A percentile compares a stretch with the other conserved stretches of the same genome.
phyloP scores from a whole-genome alignment of 2,329 filamentous ascomycete genomes.

The Colletotrichum sp. region DNA sequence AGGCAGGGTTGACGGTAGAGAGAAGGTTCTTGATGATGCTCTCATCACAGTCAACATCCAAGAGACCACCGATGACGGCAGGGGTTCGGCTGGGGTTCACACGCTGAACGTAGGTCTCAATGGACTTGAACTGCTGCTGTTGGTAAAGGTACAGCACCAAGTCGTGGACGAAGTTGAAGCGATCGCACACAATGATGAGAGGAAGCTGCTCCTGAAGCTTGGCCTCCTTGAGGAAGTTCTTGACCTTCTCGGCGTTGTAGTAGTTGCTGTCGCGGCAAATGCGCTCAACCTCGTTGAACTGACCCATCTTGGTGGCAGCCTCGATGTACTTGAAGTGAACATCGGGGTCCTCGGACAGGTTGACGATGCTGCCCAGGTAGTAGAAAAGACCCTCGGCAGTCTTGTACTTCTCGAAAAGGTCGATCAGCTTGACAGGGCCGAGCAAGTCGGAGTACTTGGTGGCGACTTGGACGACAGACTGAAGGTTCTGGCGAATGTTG shows the following conservation, averaged over 20 bases:
- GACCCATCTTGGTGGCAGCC: constrained; percentile 90
- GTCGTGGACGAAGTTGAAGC: constrained; percentile 99
- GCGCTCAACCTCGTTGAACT: constrained; percentile 95
- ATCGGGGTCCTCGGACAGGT: constrained; percentile 92
- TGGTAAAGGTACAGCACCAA: constrained; percentile 96
- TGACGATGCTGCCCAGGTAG: constrained; percentile 97
- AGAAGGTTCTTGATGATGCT: constrained; percentile 93
- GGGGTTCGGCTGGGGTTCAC: constrained; percentile 93
- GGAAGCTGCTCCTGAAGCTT: constrained; percentile 91
- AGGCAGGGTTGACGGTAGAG: constrained; percentile 79
- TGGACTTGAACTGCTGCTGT: constrained; percentile 98
- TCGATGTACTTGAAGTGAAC: constrained; percentile 99
- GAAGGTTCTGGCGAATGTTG: constrained; percentile 97
- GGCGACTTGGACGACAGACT: constrained; percentile 91
- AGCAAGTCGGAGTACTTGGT: constrained; percentile 98
- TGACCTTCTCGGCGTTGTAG: constrained; percentile 94
- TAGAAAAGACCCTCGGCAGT: constrained; percentile 97
- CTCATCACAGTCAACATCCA: constrained; percentile 98
- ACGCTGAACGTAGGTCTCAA: constrained; percentile 96
- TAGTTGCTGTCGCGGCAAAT: constrained; percentile 93
- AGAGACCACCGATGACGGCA: constrained; percentile 87
- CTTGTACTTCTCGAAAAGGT: constrained; percentile 96
- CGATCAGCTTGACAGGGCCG: constrained; percentile 85
- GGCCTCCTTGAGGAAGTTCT: constrained; percentile 99
- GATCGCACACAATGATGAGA: constrained; percentile 97